Percentiles rank a stretch among this genome's conserved stretches.
phyloP scores from a whole-genome alignment of 2,329 filamentous ascomycete genomes.

The Plenodomus tracheiphilus region DNA sequence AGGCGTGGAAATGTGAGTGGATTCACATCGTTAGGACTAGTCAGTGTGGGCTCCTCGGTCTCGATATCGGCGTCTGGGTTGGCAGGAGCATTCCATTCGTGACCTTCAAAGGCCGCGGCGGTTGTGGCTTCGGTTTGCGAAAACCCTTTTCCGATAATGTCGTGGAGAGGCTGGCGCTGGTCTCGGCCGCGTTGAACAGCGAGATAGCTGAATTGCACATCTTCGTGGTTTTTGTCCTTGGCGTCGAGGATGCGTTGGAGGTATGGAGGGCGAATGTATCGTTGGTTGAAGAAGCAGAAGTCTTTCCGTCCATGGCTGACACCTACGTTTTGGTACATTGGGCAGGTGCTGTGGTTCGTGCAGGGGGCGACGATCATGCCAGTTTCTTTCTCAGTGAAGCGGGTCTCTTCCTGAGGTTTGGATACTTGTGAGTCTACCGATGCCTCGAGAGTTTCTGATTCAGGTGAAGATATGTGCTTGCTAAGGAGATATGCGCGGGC shows the following conservation, averaged over 20 bases:
- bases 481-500: constrained; percentile 79
- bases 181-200: constrained; percentile 78
- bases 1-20: constrained; percentile 75
- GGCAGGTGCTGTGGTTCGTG: constrained; percentile 85
- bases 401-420: constrained; percentile 42
- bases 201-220: constrained; percentile 88
- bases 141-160: constrained; percentile 36
- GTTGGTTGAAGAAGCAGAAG: constrained; percentile 87
- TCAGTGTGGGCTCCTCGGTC: constrained; percentile 32
- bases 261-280: constrained; percentile 82
- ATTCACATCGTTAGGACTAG: constrained; percentile 37
- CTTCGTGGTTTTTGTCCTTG: constrained; percentile 78
- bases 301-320: constrained; percentile 77
- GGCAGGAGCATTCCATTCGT: constrained; percentile 48
- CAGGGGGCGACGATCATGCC: constrained; percentile 70
- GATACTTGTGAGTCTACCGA: constrained; percentile 46
- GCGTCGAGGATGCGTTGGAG: constrained; percentile 75
- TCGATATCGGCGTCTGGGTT: constrained; percentile 14
- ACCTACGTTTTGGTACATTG: constrained; percentile 80
- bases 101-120: constrained; percentile 71
- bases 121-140: constrained; percentile 62
- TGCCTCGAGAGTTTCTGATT: constrained; percentile 48
- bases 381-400: constrained; percentile 53
- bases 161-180: constrained; percentile 48
- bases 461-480: constrained; percentile 70